Base-by-base conservation (phyloP, 768 basidiomycete genomes). In the Pisolithus microcarpus region DNA sequence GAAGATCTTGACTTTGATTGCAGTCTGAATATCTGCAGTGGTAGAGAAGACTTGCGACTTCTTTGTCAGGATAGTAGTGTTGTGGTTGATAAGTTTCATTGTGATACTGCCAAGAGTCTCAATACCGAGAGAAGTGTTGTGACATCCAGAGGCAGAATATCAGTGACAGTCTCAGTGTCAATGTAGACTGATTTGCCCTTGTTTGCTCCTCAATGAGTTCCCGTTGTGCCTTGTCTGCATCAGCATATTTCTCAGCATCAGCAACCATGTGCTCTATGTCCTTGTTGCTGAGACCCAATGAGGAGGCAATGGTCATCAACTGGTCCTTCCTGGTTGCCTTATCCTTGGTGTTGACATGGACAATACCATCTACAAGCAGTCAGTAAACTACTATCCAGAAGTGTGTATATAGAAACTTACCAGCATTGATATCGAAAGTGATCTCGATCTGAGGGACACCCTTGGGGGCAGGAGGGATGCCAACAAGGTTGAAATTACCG, bases 51-150 rank as follows among this genome's bases (percentile, higher is more conserved):
- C 94, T 74, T 98, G 93, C 54, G 82, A 83, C 79, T 98, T 97
- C 77, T 87, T 86, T 60, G 93, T 97, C 53, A 94, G 95, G 67
- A 98, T 93, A 65, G 94, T 91, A 39, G 95, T 97, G 83, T 97
- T 96, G 61, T 94, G 85, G 54, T 91, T 80, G 62, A 97, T 97
- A 63, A 98, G 79, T 72, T 94, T 95, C 58, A 93, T 97, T 78
- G 97, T 90, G 60, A 97, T 93, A 67, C 93, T 91, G 63, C 95
- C 91, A 36, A 94, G 94, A 61, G 94, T 97, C 80, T 97, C 94
- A 61, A 98, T 99, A 80, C 95, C 92, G 66, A 96, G 91, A 24
- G 94, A 95, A 97, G 81, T 28, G 95, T 93, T 74, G 85, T 87
- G 66, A 97, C n/a, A n/a, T n/a, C n/a, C n/a, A n/a, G n/a, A n/a